Evolutionary conservation across 768 basidiomycete genomes (phyloP).

Genomic region (Boletellus sp.): DNA sequence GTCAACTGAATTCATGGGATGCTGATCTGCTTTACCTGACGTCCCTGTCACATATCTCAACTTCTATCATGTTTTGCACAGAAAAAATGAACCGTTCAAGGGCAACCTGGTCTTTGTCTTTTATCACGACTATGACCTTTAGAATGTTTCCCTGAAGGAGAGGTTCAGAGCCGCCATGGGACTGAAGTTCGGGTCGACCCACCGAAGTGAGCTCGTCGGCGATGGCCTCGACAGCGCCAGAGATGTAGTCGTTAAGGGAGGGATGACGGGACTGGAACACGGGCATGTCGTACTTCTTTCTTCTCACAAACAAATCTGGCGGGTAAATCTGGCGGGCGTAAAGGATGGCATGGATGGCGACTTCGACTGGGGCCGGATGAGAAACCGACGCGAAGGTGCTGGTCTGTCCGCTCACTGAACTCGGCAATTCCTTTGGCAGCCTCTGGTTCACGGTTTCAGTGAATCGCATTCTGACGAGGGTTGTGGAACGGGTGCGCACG

Average conservation of each 20-base stretch:
- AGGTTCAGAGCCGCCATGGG: not conserved
- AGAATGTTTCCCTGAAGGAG: constrained; percentile 65
- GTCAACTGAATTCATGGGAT: not conserved
- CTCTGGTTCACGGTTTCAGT: constrained; percentile 39
- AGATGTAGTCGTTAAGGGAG: constrained; percentile 81
- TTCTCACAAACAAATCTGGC: constrained; percentile 77
- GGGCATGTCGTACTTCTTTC: constrained; percentile 86
- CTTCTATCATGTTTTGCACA: constrained; percentile 73
- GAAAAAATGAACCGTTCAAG: constrained; percentile 92
- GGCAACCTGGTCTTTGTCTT: constrained; percentile 71
- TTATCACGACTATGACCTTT: constrained; percentile 81
- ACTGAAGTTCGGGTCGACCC: constrained; percentile 11
- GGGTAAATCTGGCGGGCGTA: constrained; percentile 92
- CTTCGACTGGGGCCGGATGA: constrained; percentile 64
- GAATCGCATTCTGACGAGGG: not conserved
- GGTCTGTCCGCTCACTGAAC: constrained; percentile 51
- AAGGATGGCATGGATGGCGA: constrained; percentile 88
- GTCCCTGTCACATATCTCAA: constrained; percentile 68
- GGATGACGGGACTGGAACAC: constrained; percentile 95
- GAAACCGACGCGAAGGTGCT: not conserved
- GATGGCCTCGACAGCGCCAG: constrained; percentile 81
- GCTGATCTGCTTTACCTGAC: constrained; percentile 43
- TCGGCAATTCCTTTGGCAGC: constrained; percentile 62
- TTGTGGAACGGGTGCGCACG: constrained; percentile 27
- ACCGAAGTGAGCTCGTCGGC: constrained; percentile 72